A percentile compares a stretch with the other conserved stretches of the same genome.
phyloP scores from a whole-genome alignment of 441 rosid genomes.

The Monsonia emarginata region DNA sequence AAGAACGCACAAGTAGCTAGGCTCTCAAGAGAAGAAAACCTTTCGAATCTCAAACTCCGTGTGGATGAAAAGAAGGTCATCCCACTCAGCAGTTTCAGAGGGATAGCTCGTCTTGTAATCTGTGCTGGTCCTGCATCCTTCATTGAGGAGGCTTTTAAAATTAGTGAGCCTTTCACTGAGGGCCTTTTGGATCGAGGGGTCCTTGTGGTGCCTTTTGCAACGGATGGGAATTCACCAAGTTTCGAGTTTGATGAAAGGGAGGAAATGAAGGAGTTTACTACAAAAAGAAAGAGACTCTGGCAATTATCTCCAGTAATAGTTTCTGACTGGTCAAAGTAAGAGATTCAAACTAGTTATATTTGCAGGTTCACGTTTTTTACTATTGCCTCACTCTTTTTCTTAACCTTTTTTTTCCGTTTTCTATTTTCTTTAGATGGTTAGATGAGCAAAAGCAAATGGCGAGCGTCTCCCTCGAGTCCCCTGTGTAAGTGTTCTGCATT shows the following conservation, averaged over 20 bases:
- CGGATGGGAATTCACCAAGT: slow-evolving; percentile 51
- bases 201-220: slow-evolving; percentile 67
- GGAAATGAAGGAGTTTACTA: slow-evolving; percentile 39
- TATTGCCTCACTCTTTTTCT: neutral
- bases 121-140: slow-evolving; percentile 67
- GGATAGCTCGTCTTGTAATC: slow-evolving; percentile 70
- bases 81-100: slow-evolving; percentile 52
- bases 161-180: slow-evolving; percentile 61
- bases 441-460: slow-evolving; percentile 81
- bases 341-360: neutral
- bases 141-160: slow-evolving; percentile 56
- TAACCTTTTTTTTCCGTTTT: too few species aligned
- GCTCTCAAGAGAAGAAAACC: slow-evolving; percentile 83
- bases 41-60: slow-evolving; percentile 72
- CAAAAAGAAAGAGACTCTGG: slow-evolving; percentile 63
- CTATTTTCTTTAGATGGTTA: slow-evolving; percentile 71
- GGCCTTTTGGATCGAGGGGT: slow-evolving; percentile 77
- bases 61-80: slow-evolving; percentile 52
- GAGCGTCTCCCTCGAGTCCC: slow-evolving; percentile 62
- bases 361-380: neutral
- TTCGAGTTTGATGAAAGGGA: slow-evolving; percentile 57
- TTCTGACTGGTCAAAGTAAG: slow-evolving; percentile 76
- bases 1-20: slow-evolving; percentile 63
- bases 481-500: slow-evolving; percentile 47
- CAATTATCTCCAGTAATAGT: slow-evolving; percentile 43